A percentile compares a stretch with the other conserved stretches of the same genome.
phyloP scores from a whole-genome alignment of 2,329 filamentous ascomycete genomes.

The Xylariales sp. region DNA sequence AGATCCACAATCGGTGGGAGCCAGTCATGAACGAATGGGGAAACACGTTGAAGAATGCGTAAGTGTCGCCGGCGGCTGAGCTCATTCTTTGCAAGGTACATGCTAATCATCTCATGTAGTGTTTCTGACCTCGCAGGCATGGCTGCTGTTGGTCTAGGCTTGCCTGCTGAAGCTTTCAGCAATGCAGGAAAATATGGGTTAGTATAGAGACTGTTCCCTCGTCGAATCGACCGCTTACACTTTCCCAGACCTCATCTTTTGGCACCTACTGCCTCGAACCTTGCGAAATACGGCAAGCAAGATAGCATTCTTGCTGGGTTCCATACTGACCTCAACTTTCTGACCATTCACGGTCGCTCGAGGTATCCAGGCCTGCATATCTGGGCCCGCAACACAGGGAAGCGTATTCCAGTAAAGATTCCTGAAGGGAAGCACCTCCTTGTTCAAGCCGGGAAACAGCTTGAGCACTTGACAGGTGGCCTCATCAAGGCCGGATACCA shows the following conservation, averaged over 20 bases:
- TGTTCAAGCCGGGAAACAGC: conserved; percentile 59
- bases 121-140: conserved; percentile 55
- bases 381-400: conserved; percentile 60
- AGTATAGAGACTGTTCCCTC: conserved; percentile 14
- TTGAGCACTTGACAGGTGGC: conserved; percentile 57
- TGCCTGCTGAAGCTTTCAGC: conserved; percentile 48
- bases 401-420: conserved; percentile 54
- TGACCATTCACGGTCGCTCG: conserved; percentile 60
- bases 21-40: conserved; percentile 55
- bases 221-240: too few species aligned
- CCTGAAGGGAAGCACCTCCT: conserved; percentile 53
- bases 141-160: conserved; percentile 51
- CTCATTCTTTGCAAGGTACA: neutral
- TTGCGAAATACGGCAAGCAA: conserved; percentile 44
- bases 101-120: conserved; percentile 22
- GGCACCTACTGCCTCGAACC: conserved; percentile 56
- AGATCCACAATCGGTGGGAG: conserved; percentile 47
- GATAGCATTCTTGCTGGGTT: conserved; percentile 60
- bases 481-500: conserved; percentile 59
- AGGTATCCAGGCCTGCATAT: conserved; percentile 59
- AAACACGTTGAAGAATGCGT: conserved; percentile 56
- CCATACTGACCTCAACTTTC: conserved; percentile 61
- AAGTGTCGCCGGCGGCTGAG: conserved; percentile 21
- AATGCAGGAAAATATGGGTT: conserved; percentile 53
- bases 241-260: conserved; percentile 58